Evolutionary conservation across 495 filamentous ascomycete species (phyloP).

Genomic region (Penicillium roqueforti): DNA sequence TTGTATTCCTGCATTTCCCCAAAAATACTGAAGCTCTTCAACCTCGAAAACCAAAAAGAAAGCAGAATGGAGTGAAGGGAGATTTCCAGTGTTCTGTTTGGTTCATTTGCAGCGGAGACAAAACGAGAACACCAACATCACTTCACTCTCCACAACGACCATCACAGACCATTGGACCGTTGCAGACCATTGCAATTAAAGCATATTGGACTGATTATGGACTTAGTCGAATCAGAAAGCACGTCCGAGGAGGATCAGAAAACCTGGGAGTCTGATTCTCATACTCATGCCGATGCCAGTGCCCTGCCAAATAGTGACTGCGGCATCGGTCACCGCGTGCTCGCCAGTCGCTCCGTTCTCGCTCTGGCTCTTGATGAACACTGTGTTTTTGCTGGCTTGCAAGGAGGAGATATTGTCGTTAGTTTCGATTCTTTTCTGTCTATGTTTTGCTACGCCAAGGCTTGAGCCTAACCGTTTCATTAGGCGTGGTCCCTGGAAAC

Average conservation of each 20-base stretch:
- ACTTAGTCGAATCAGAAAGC: constrained; percentile 39
- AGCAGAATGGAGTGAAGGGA: not conserved
- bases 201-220: constrained; percentile 22
- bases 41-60: not conserved
- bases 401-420: constrained; percentile 82
- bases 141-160: not conserved
- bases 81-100: not conserved
- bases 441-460: not conserved
- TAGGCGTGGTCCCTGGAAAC: constrained; percentile 82
- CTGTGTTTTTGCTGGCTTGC: constrained; percentile 70
- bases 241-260: constrained; percentile 42
- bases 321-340: constrained; percentile 45
- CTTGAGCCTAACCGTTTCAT: constrained; percentile 12
- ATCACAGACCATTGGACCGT: too few species aligned
- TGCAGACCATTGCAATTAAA: not conserved
- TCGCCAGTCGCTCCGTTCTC: constrained; percentile 44
- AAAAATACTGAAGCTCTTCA: not conserved
- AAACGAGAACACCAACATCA: constrained; percentile 1
- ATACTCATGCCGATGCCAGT: constrained; percentile 7
- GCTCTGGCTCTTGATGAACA: constrained; percentile 46
- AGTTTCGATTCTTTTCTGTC: not conserved
- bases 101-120: constrained; percentile 1
- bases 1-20: not conserved
- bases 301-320: constrained; percentile 29
- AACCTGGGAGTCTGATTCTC: constrained; percentile 38